These are phyloP conservation scores for Fistulinella prunicolor DNA, from an alignment of 768 basidiomycete genomes.

Conservation along the genomic window DNA sequence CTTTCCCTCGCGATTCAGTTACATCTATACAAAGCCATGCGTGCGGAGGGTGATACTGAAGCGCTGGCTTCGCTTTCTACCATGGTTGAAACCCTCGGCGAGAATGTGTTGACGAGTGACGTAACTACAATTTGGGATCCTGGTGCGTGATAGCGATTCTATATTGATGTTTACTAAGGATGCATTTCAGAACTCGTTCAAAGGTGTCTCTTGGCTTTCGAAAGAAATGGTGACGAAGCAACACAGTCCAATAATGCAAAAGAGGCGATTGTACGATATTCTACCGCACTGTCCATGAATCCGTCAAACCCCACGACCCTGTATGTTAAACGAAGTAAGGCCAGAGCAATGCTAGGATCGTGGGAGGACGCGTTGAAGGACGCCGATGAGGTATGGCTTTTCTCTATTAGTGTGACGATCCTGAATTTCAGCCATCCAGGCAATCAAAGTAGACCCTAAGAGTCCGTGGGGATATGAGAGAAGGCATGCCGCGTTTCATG, in stretches of 20 bases:
- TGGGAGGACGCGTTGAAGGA: slow-evolving; percentile 13
- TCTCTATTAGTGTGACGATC: rapidly evolving
- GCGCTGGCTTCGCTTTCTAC: too few species aligned
- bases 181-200: too few species aligned
- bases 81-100: too few species aligned
- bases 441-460: neutral
- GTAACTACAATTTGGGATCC: too few species aligned
- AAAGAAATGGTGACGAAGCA: too few species aligned
- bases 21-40: neutral
- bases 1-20: neutral
- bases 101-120: too few species aligned
- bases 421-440: neutral
- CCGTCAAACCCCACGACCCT: neutral
- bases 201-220: too few species aligned
- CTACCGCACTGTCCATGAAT: neutral
- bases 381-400: slow-evolving; percentile 6
- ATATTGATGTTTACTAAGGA: too few species aligned
- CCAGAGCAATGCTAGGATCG: neutral
- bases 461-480: slow-evolving; percentile 1
- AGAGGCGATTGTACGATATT: slow-evolving; percentile 2
- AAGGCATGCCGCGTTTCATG: slow-evolving; percentile 2
- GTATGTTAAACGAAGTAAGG: neutral
- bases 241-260: neutral
- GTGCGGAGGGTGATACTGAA: too few species aligned
- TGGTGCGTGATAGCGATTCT: too few species aligned